phyloP scores from a whole-genome alignment of 1,284 basidiomycete genomes.

The Cerioporus squamosus region DNA sequence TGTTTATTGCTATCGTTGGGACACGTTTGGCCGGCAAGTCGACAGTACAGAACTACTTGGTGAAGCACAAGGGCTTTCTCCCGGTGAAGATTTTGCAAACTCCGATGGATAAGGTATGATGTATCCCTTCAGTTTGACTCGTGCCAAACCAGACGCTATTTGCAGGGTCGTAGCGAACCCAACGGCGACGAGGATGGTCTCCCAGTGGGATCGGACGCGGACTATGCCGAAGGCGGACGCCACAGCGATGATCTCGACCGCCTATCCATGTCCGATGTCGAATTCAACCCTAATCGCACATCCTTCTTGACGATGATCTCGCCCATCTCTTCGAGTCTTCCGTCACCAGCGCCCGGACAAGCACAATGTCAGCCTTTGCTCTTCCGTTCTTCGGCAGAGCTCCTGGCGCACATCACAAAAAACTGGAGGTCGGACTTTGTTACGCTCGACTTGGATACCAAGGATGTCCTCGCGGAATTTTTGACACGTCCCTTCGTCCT shows the following conservation, averaged over 20 bases:
- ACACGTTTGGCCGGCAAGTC: slow-evolving; percentile 84
- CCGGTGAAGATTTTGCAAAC: slow-evolving; percentile 39
- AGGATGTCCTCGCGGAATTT: slow-evolving; percentile 71
- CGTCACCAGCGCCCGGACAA: slow-evolving; percentile 16
- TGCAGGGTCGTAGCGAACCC: background rate
- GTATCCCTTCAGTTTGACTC: background rate
- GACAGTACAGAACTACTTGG: slow-evolving; percentile 76
- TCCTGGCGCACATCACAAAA: slow-evolving; percentile 82
- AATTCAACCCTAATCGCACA: slow-evolving; percentile 17
- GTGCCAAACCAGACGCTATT: background rate
- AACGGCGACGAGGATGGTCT: background rate
- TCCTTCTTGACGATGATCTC: slow-evolving; percentile 36
- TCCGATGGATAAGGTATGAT: background rate
- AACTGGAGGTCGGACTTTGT: slow-evolving; percentile 87
- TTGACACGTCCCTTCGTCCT: slow-evolving; percentile 91
- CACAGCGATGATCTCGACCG: slow-evolving; percentile 1
- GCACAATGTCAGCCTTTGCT: slow-evolving; percentile 12
- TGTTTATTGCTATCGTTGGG: slow-evolving; percentile 91
- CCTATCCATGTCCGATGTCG: background rate
- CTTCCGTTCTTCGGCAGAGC: slow-evolving; percentile 57
- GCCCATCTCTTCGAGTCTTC: slow-evolving; percentile 26
- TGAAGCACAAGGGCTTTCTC: slow-evolving; percentile 54
- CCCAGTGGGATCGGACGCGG: background rate
- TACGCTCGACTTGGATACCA: slow-evolving; percentile 72
- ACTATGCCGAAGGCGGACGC: background rate